Evolutionary conservation across 2,329 filamentous ascomycete species (phyloP), one percentile per base, ranked within the genome.

Genomic region (Juglanconis juglandina): DNA sequence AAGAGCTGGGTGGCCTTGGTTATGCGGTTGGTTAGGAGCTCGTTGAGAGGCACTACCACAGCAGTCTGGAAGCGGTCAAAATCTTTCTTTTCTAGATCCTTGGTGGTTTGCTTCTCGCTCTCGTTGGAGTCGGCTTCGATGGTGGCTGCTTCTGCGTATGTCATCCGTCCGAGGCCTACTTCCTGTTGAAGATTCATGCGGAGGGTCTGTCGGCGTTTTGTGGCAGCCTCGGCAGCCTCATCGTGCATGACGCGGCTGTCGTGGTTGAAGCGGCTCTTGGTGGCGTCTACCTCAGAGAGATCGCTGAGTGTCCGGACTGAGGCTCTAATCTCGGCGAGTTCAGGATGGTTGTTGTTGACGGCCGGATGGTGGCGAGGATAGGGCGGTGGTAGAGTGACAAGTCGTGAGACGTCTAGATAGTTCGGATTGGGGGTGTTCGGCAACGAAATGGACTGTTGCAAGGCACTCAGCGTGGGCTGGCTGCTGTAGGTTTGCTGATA

Each of bases 331-430:
- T 86, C 82, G 0, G 88, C 83, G n/a, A 99, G 82, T 65, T 96
- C 89, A 0, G 95, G 95, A 70, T 99, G 95, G 67, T 86, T 96
- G 70, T 98, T 99, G 72, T 96, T 97, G 14, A 98, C 91, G 0
- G 95, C 95, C 8, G 95, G 95, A 68, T 98, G 90, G 69, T 98
- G 94, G 7, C 94, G 88, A 1, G 95, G 95, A 72, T 96, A 98
- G 2, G 95, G 91, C 1, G 95, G 95, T 8, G 95, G 95, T 35
- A 99, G 80, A 0, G 95, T 97, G 4, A 99, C 90, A 1, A 99
- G 84, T 34, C 95, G 85, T 3, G 95, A 98, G 33, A 98, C 89
- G 69, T 99, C 94, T 3, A 98, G 77, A 60, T 86, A 86, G 67
- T 81, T 75, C 39, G 76, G 79, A 62, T 70, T 77, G 34, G 79